Evolutionary conservation across 1,139 yeast genomes (phyloP).

Genomic region (Pichia sp.): DNA sequence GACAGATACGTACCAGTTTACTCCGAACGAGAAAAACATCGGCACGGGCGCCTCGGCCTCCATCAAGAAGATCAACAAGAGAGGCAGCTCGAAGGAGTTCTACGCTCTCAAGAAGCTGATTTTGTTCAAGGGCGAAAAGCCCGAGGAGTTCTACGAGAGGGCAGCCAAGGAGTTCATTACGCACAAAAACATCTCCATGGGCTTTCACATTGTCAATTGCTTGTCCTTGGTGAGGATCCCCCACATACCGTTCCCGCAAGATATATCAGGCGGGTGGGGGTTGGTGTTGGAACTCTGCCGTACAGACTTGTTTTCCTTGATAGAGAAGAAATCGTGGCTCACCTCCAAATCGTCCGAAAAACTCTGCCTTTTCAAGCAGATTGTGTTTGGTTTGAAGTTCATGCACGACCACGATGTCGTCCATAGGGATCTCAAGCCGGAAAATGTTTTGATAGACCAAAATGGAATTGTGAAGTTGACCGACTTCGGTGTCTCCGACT

Average conservation of each 20-base stretch:
- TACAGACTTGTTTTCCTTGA: constrained; percentile 51
- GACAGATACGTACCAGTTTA: constrained; percentile 56
- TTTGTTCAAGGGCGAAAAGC: constrained; percentile 57
- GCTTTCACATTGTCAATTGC: constrained; percentile 63
- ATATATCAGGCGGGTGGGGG: constrained; percentile 73
- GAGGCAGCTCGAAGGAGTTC: constrained; percentile 27
- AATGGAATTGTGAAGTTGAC: constrained; percentile 68
- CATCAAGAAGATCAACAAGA: constrained; percentile 36
- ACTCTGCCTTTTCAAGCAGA: constrained; percentile 60
- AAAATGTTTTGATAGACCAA: constrained; percentile 52
- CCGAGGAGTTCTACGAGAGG: constrained; percentile 63
- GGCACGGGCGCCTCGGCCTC: constrained; percentile 76
- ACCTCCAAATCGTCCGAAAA: constrained; percentile 42
- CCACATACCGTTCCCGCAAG: constrained; percentile 39
- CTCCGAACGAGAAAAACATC: constrained; percentile 41
- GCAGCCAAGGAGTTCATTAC: constrained; percentile 65
- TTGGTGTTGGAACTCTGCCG: constrained; percentile 62
- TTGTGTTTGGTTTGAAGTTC: constrained; percentile 48
- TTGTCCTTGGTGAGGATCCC: constrained; percentile 55
- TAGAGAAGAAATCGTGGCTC: constrained; percentile 46
- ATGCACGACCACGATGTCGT: constrained; percentile 58
- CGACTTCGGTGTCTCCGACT: constrained; percentile 74
- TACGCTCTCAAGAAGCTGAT: constrained; percentile 66
- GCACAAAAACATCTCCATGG: constrained; percentile 48
- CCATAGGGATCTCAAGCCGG: constrained; percentile 68